Evolutionary conservation across 306 rosid species (phyloP), one percentile per base, ranked within the genome.

Genomic region (Nissolia schottii): DNA sequence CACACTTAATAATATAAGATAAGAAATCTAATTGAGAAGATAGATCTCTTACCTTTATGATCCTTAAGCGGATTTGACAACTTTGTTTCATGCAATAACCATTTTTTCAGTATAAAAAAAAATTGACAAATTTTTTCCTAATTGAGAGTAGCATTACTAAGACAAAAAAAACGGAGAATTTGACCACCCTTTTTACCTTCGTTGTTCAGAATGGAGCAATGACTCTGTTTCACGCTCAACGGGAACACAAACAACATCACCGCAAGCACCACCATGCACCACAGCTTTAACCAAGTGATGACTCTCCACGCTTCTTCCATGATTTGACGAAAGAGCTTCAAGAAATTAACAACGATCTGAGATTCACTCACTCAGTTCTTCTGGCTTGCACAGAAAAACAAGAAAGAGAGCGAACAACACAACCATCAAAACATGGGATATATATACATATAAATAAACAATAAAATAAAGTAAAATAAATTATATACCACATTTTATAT

Each of bases 301-400:
- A 85, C 71, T 77, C 84, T 58, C 89, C 83, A 54, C 37, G 66
- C 43, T 60, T 74, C 78, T 38, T 64, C 66, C 96, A 85, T 84
- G 20, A 0, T 37, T 7, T 18, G 37, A 64, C 13, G 16, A 37
- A 65, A 71, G 0, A 19, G 37, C 28, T 67, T 40, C 66, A 27
- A n/a, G 50, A 61, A 40, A n/a, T n/a, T n/a, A n/a, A 62, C 73
- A 41, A 27, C 18, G 1, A 34, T 58, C 41, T n/a, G 5, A 15
- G 7, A 3, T 50, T 15, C 14, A 37, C 34, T 12, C 2, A 14
- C 50, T 25, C 37, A 24, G 28, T 15, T 20, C 45, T 11, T 24
- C 28, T 14, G 37, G 22, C 67, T 19, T 11, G 22, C 5, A 0
- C 12, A 0, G 32, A 38, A 2, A 62, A n/a, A 25, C 5, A 64